A percentile compares a stretch with the other conserved stretches of the same genome.
These are phyloP conservation scores for Neurospora sp. DNA, from an alignment of 495 filamentous ascomycete species.

Conservation along the genomic window DNA sequence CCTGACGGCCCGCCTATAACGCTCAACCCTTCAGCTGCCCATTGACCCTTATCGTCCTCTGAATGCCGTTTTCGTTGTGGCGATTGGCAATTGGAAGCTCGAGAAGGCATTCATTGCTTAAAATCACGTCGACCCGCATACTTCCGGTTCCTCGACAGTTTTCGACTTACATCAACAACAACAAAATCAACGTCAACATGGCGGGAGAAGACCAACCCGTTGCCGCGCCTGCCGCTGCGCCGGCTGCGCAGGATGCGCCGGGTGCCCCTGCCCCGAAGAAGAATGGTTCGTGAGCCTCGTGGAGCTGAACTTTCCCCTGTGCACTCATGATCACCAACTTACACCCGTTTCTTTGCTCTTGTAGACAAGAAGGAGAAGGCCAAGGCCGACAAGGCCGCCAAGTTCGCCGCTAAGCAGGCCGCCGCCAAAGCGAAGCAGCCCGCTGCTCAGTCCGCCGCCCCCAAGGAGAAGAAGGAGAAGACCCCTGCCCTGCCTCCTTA, in stretches of 20 bases:
- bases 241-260: constrained; percentile 6
- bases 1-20: not conserved
- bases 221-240: constrained; percentile 1
- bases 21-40: not conserved
- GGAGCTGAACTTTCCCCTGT: not conserved
- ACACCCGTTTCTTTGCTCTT: not conserved
- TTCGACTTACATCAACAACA: constrained; percentile 3
- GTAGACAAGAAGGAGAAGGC: constrained; percentile 21
- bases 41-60: constrained; percentile 20
- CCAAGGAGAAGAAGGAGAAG: constrained; percentile 22
- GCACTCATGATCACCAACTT: not conserved
- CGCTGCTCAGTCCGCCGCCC: constrained; percentile 5
- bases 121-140: constrained; percentile 9
- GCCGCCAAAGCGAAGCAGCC: constrained; percentile 5
- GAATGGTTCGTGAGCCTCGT: constrained; percentile 22
- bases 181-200: constrained; percentile 8
- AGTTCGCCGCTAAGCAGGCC: constrained; percentile 18
- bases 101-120: constrained; percentile 16
- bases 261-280: constrained; percentile 18
- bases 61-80: constrained; percentile 21
- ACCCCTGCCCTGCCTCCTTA: constrained; percentile 33
- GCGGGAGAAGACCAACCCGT: constrained; percentile 8
- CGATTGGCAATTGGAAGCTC: constrained; percentile 15
- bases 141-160: constrained; percentile 14
- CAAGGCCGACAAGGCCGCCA: constrained; percentile 25